Conservation (phyloP, 2,329 filamentous ascomycete genomes). For the Curvularia sp. region DNA sequence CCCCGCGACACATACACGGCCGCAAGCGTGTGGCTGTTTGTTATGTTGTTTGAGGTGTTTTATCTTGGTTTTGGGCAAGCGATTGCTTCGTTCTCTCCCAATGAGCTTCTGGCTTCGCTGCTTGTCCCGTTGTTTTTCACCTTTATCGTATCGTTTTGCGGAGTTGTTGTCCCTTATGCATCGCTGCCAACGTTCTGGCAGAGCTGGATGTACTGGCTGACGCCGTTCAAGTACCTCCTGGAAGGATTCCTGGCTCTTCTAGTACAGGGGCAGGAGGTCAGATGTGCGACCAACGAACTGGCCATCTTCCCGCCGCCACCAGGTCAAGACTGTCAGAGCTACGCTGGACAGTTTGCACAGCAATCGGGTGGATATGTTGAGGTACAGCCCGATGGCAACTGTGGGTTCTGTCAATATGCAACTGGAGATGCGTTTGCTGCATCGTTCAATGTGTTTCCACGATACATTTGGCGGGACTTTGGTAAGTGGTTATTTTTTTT, state of each 20-base stretch:
- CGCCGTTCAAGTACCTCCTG: slow-evolving; percentile 72
- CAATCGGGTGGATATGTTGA: slow-evolving; percentile 67
- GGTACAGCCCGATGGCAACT: slow-evolving; percentile 62
- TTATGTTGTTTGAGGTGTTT: slow-evolving; percentile 71
- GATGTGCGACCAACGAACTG: slow-evolving; percentile 64
- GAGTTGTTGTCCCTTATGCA: slow-evolving; percentile 72
- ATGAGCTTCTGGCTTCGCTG: slow-evolving; percentile 69
- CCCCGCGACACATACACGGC: slow-evolving; percentile 63
- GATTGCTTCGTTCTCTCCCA: slow-evolving; percentile 71
- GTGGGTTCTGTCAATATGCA: slow-evolving; percentile 69
- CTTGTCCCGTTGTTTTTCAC: slow-evolving; percentile 74
- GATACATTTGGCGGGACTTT: slow-evolving; percentile 70
- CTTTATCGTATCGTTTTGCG: slow-evolving; percentile 74
- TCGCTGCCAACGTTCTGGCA: slow-evolving; percentile 72
- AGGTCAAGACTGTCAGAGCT: slow-evolving; percentile 66
- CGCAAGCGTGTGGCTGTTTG: slow-evolving; percentile 68
- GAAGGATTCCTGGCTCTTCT: slow-evolving; percentile 66
- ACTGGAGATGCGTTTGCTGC: slow-evolving; percentile 65
- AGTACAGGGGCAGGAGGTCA: slow-evolving; percentile 62
- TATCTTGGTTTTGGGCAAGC: slow-evolving; percentile 71
- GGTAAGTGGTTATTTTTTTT: slow-evolving; percentile 57
- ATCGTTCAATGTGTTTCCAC: slow-evolving; percentile 66
- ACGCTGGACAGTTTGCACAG: slow-evolving; percentile 61
- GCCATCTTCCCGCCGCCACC: slow-evolving; percentile 67
- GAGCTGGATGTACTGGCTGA: slow-evolving; percentile 58